These are phyloP conservation scores for Lasiodiplodia sp. DNA, from an alignment of 2,329 filamentous ascomycete species.

Conservation along the genomic window DNA sequence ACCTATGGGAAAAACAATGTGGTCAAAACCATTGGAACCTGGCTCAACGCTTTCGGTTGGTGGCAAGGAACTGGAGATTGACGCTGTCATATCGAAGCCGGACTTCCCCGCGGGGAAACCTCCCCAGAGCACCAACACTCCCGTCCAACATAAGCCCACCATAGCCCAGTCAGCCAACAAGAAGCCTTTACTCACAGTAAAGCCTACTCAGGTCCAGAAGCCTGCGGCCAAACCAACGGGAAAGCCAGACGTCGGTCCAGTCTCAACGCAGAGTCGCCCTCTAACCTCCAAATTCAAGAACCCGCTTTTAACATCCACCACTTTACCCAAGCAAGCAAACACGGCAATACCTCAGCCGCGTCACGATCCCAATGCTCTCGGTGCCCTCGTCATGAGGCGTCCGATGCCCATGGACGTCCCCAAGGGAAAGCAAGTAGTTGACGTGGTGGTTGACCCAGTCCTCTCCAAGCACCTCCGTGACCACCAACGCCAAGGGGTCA, in stretches of 20 bases:
- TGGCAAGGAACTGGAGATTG: conserved; percentile 74
- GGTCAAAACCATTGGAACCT: conserved; percentile 63
- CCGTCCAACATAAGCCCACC: conserved; percentile 32
- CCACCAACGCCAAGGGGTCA: conserved; percentile 73
- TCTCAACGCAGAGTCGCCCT: conserved; percentile 39
- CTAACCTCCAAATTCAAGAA: conserved; percentile 64
- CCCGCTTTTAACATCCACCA: conserved; percentile 63
- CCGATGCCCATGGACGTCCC: conserved; percentile 57
- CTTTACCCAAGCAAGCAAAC: conserved; percentile 55
- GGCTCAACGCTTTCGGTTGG: conserved; percentile 68
- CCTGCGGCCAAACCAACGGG: not conserved
- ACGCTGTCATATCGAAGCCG: conserved; percentile 65
- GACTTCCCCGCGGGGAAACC: conserved; percentile 62
- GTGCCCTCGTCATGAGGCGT: conserved; percentile 72
- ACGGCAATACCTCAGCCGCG: conserved; percentile 63
- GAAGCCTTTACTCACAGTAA: conserved; percentile 37
- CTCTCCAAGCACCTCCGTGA: conserved; percentile 68
- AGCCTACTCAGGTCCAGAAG: conserved; percentile 40
- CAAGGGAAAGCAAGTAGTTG: conserved; percentile 70
- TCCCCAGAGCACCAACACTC: conserved; percentile 45
- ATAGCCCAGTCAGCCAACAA: conserved; percentile 34
- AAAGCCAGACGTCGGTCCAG: conserved; percentile 47
- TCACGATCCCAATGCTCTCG: conserved; percentile 66
- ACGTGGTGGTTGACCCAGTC: conserved; percentile 75
- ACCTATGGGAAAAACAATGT: conserved; percentile 66